These are phyloP conservation scores for Atractiella rhizophila DNA, from an alignment of 768 basidiomycete species.

Conservation along the genomic window DNA sequence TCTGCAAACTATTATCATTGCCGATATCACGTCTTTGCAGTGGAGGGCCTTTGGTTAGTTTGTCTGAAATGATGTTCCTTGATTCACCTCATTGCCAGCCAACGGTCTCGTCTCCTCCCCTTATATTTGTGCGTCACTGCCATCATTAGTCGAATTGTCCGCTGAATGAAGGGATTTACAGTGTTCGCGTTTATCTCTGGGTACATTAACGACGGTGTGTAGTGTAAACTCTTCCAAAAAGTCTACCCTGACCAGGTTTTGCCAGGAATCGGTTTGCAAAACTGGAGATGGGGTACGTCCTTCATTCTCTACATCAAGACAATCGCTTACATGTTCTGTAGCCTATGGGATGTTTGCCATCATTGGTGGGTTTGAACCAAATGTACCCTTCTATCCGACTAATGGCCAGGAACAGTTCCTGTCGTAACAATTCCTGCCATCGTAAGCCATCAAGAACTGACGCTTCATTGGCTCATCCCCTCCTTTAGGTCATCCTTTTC, in stretches of 20 bases:
- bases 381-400: no score
- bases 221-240: no score
- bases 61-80: conserved; percentile 4
- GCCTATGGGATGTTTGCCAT: conserved; percentile 19
- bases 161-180: no score
- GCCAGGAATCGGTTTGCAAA: no score
- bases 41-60: conserved; percentile 20
- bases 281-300: conserved; percentile 23
- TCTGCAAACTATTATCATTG: conserved; percentile 18
- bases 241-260: no score
- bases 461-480: no score
- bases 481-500: not conserved
- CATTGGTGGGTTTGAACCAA: no score
- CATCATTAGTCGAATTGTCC: no score
- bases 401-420: no score
- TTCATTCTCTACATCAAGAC: not conserved
- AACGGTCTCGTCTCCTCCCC: conserved; percentile 17
- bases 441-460: conserved; percentile 2
- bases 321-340: not conserved
- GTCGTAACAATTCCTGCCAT: conserved; percentile 11
- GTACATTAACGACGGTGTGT: no score
- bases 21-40: conserved; percentile 24
- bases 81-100: no score
- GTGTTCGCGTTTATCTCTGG: conserved; percentile 23
- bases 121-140: no score